A percentile compares a stretch with the other conserved stretches of the same genome.
Conservation (phyloP, 768 basidiomycete species). For the Rhizopogon salebrosus region DNA sequence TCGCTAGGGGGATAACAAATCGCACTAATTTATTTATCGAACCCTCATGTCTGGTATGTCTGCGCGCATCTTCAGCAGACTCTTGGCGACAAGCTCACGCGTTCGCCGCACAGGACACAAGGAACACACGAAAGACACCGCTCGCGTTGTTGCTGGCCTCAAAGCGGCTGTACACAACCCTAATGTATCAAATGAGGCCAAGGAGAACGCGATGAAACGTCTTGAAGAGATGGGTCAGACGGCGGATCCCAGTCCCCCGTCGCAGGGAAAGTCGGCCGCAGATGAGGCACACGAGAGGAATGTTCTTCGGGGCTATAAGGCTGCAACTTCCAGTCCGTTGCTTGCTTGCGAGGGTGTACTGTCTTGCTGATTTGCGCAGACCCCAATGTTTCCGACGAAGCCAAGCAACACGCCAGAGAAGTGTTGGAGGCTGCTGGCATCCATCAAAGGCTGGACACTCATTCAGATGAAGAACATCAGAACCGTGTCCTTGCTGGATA, state of each 20-base stretch:
- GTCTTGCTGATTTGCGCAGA: slow-evolving; percentile 24
- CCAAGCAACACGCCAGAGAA: slow-evolving; percentile 51
- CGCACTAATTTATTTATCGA: not conserved
- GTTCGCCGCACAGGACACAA: not conserved
- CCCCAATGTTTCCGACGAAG: slow-evolving; percentile 38
- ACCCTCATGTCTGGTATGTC: slow-evolving; percentile 5
- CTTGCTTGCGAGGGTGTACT: not conserved
- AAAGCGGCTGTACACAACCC: slow-evolving; percentile 59
- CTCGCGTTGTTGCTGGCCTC: slow-evolving; percentile 49
- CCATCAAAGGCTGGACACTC: slow-evolving; percentile 22
- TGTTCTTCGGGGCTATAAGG: slow-evolving; percentile 45
- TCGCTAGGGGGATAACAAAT: not conserved
- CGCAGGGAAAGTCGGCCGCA: not conserved
- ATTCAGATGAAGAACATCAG: slow-evolving; percentile 34
- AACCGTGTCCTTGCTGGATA: slow-evolving; percentile 49
- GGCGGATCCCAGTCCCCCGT: not conserved
- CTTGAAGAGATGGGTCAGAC: slow-evolving; percentile 37
- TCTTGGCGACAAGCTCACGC: not conserved
- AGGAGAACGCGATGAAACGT: slow-evolving; percentile 39
- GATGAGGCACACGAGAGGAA: slow-evolving; percentile 8
- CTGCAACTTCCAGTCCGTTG: slow-evolving; percentile 38
- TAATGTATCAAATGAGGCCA: slow-evolving; percentile 50
- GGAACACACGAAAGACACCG: slow-evolving; percentile 34
- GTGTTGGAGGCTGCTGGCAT: slow-evolving; percentile 44
- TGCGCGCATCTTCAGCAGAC: slow-evolving; percentile 1